Conservation (phyloP, 2,329 filamentous ascomycete genomes). For the Fusarium temperatum region DNA sequence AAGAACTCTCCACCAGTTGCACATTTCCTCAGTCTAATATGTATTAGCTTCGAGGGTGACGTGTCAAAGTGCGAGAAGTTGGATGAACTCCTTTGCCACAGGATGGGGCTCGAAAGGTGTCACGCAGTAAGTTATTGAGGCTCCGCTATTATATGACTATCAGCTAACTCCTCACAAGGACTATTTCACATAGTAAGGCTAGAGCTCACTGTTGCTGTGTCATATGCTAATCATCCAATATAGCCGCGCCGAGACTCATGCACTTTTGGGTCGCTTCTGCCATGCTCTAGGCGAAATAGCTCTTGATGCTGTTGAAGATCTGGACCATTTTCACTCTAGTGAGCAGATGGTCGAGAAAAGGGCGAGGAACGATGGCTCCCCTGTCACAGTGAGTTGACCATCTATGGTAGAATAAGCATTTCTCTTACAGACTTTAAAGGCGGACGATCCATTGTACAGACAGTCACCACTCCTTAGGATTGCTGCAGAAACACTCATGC, state of each 20-base stretch:
- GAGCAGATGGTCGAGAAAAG: neutral
- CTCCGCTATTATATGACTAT: rapidly evolving
- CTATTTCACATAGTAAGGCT: neutral
- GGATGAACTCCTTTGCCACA: neutral
- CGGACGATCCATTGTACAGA: neutral
- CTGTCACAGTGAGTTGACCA: neutral
- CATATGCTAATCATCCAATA: neutral
- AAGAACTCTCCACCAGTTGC: neutral
- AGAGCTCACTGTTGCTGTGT: neutral
- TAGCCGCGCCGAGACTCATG: neutral
- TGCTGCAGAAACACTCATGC: neutral
- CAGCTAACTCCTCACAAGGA: neutral
- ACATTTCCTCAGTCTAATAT: neutral
- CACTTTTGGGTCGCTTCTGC: neutral
- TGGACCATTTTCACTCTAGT: neutral
- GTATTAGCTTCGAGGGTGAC: neutral
- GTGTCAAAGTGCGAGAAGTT: neutral
- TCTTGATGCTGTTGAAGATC: neutral
- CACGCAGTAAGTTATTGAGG: neutral
- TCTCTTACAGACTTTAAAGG: neutral
- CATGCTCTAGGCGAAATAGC: neutral
- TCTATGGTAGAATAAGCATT: too few relatives aligned
- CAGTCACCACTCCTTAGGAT: neutral
- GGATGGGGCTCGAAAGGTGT: neutral
- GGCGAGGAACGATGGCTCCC: neutral